Base-by-base conservation (phyloP, 192 early-diverging fungal species). In the Backusella morwellensis region DNA sequence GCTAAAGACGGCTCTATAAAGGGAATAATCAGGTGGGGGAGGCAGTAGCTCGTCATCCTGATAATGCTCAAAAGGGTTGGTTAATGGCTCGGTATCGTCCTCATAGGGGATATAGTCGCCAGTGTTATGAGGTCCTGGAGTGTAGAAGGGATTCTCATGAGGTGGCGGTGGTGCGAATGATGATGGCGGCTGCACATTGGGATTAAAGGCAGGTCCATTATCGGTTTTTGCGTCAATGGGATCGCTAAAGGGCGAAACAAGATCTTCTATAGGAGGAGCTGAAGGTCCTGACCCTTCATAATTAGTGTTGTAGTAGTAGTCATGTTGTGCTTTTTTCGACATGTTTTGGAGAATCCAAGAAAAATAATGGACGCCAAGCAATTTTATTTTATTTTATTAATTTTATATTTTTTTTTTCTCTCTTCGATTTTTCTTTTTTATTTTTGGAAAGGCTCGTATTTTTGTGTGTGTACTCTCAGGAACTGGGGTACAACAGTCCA, bases 21-120 rank as follows among this genome's bases (percentile, higher is more conserved):
- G 36, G 40, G 76, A 68, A 47, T 80, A 84, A 19, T 67, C 32
- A 23, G 82, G 82, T 7, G 82, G 82, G 3, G 77, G 52, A n/a
- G 77, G 74, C 12, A 71, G 66, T 63, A 63, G 56, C 56, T 63
- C 56, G n/a, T 63, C 56, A 63, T 63, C 56, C 21, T 50, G 47
- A 50, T 50, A 50, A 6, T 50, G 47, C 17, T 50, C 47, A 50
- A 50, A 50, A n/a, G 47, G 47, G 19, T 50, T 50, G 0, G 47
- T 50, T n/a, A 50, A 50, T 50, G 47, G 47, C 17, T 63, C 56
- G 23, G 21, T 14, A 26, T 63, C 54, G 54, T 56, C 32, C 32
- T 2, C 56, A 63, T 63, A 29, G 29, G 56, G 26, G 8, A 63
- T 4, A 63, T 63, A 63, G n/a, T 63, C 56, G 11, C 56, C 56